Base-by-base conservation (phyloP, 2,329 filamentous ascomycete genomes). In the Cucurbitaria berberidis region DNA sequence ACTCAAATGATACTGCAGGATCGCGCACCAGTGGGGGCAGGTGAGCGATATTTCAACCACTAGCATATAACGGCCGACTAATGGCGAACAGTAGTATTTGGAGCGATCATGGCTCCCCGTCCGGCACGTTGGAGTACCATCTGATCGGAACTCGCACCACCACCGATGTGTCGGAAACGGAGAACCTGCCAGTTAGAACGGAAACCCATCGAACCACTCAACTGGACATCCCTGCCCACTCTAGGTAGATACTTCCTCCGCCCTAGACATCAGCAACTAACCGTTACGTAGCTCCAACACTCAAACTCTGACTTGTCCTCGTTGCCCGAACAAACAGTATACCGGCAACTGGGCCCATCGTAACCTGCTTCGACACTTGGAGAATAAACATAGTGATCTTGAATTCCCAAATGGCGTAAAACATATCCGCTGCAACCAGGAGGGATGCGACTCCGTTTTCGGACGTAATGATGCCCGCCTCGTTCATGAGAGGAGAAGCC, bases 321-420 rank as follows among this genome's bases (percentile, higher is more conserved):
- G 48, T 3, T 53, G 51, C 26, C 10, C 30, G 15, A 30, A 44
- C 19, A 48, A 29, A 41, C 44, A 29, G 9, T 48, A 32, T 35
- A 53, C 45, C 2, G 51, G 45, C 2, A 13, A 26, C 10, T 48
- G 34, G 39, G 45, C 51, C 9, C 40, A 34, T 18, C 40, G 45
- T 1, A 53, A 53, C 29, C 34, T 53, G 16, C 30, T 5, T 13
- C 51, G 51, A 5, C 51, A 53, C 19, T 45, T 48, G 51, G 41
- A 48, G 21, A 40, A 10, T 13, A 19, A 44, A 11, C 51, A 53
- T 27, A 30, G 43, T 3, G 19, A 36, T 26, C 39, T 16, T 21
- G 8, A 24, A 18, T 42, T 43, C 11, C 5, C 43, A 13, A 30
- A 30, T 10, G 50, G 50, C 1, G 38, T 34, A n/a, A 48, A 35